phyloP scores from a whole-genome alignment of 129 eudicot species.

The Artemisia annua region DNA sequence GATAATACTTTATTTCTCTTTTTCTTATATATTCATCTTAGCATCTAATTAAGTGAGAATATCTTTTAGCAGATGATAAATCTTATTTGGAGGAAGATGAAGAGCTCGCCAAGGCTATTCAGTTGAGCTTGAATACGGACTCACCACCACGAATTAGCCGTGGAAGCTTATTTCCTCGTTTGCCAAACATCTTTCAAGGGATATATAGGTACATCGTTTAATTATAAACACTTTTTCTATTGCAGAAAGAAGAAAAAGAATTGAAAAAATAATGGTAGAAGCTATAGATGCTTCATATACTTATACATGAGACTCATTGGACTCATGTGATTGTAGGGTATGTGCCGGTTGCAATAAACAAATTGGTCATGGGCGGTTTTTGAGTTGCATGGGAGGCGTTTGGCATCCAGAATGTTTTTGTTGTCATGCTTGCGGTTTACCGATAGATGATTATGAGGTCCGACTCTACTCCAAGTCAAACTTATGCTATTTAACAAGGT shows the following conservation, averaged over 20 bases:
- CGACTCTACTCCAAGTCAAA: slow-evolving; percentile 29
- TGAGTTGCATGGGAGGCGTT: slow-evolving; percentile 92
- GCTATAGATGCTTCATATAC: too few relatives aligned
- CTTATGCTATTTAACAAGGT: slow-evolving; percentile 28
- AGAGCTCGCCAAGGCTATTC: slow-evolving; percentile 81
- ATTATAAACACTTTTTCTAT: background rate
- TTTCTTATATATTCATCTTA: background rate
- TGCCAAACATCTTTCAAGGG: slow-evolving; percentile 55
- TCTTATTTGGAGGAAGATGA: slow-evolving; percentile 77
- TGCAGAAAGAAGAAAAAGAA: background rate
- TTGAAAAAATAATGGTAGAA: too few relatives aligned
- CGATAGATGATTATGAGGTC: slow-evolving; percentile 95
- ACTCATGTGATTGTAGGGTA: slow-evolving; percentile 47
- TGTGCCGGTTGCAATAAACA: slow-evolving; percentile 87
- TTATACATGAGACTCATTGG: too few relatives aligned
- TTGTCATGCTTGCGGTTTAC: slow-evolving; percentile 76
- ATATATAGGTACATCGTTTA: slow-evolving; percentile 55
- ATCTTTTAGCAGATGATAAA: slow-evolving; percentile 36
- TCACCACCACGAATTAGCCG: slow-evolving; percentile 60
- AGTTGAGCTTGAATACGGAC: slow-evolving; percentile 71
- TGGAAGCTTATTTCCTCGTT: slow-evolving; percentile 60
- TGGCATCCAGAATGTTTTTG: slow-evolving; percentile 99
- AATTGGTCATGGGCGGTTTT: slow-evolving; percentile 86
- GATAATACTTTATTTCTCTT: background rate
- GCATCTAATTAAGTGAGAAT: slow-evolving; percentile 3